Evolutionary conservation across 73 alveolate genomes (phyloP).

Genomic region (Stentor coeruleus): DNA sequence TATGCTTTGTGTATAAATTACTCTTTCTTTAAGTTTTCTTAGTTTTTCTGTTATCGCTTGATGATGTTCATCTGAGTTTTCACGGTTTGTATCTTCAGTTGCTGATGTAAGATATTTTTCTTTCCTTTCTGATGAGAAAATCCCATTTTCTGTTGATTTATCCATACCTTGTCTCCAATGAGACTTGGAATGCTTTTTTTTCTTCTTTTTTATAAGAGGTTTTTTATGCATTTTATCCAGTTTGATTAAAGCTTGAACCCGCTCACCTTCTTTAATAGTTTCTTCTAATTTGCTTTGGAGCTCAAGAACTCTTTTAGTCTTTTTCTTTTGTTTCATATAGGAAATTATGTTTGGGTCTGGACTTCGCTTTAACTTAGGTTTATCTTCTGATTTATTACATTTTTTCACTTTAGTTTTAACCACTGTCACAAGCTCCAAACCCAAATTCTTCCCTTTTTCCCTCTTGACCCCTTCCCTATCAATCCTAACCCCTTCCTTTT

Average conservation of each 20-base stretch:
- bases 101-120: too few relatives aligned
- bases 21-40: background rate
- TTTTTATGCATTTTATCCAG: background rate
- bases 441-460: background rate
- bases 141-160: too few relatives aligned
- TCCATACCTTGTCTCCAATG: too few relatives aligned
- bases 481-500: background rate
- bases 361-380: background rate
- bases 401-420: background rate
- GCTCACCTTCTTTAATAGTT: background rate
- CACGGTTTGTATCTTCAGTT: too few relatives aligned
- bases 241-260: background rate
- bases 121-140: too few relatives aligned
- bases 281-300: background rate
- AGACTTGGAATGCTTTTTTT: too few relatives aligned
- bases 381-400: background rate
- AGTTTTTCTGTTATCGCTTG: background rate
- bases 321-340: conserved; percentile 1
- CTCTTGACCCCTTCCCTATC: background rate
- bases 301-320: too few relatives aligned
- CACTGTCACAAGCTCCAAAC: background rate
- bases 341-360: background rate
- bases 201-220: too few relatives aligned
- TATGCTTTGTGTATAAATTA: background rate
- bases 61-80: background rate